Conservation (phyloP, 1,139 yeast species). For the Hyphopichia pseudoburtonii region DNA sequence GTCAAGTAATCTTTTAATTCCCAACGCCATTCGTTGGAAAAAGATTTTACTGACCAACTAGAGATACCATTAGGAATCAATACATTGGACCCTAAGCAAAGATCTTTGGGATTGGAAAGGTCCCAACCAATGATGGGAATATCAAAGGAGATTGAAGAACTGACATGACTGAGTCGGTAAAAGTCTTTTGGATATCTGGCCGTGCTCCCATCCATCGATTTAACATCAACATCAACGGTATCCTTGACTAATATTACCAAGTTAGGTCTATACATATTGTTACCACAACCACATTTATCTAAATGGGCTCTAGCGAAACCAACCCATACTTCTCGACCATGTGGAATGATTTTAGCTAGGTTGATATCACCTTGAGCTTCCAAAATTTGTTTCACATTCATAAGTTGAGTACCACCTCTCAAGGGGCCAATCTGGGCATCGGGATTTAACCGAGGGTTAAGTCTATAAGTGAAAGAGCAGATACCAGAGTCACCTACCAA, state of each 20-base stretch:
- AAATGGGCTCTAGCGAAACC: conserved; percentile 41
- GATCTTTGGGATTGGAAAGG: conserved; percentile 18
- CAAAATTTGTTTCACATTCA: conserved; percentile 24
- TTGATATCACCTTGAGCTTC: conserved; percentile 9
- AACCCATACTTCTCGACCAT: conserved; percentile 29
- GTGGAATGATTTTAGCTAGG: conserved; percentile 14
- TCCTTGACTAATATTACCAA: conserved; percentile 26
- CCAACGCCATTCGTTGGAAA: conserved; percentile 14
- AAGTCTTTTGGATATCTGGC: conserved; percentile 9
- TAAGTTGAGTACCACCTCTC: conserved; percentile 40
- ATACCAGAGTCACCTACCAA: conserved; percentile 18
- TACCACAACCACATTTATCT: conserved; percentile 36
- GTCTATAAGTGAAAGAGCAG: conserved; percentile 27
- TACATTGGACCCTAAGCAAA: conserved; percentile 30
- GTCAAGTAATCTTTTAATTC: conserved; percentile 28
- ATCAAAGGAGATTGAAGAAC: conserved; percentile 38
- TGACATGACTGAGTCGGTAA: conserved; percentile 29
- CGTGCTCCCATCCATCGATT: conserved; percentile 1
- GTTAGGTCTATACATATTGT: conserved; percentile 37
- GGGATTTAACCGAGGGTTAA: conserved; percentile 15
- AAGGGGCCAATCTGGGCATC: conserved; percentile 29
- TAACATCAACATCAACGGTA: conserved; percentile 2
- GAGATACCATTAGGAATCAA: conserved; percentile 42
- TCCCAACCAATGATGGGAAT: conserved; percentile 34
- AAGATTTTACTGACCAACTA: conserved; percentile 21